These are phyloP conservation scores for Hypsizygus marmoreus DNA, from an alignment of 768 basidiomycete species.

Conservation along the genomic window DNA sequence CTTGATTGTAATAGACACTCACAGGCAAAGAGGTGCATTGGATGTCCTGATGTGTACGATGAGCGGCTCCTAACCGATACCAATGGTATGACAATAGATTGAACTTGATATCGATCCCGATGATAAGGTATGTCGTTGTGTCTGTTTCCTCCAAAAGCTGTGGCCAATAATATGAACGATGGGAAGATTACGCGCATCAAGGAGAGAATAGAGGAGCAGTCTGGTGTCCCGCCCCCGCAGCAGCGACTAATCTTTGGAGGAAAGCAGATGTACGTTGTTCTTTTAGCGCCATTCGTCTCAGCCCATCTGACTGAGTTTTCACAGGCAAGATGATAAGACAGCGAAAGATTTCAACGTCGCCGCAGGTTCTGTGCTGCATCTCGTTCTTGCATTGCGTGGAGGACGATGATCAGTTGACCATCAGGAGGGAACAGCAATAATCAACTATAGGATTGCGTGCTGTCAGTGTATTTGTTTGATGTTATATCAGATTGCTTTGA, in stretches of 20 bases:
- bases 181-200: slow-evolving; percentile 88
- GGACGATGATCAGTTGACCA: slow-evolving; percentile 60
- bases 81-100: slow-evolving; percentile 52
- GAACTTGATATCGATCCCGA: slow-evolving; percentile 94
- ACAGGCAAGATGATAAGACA: slow-evolving; percentile 89
- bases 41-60: not conserved
- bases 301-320: not conserved
- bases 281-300: not conserved
- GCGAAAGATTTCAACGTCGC: slow-evolving; percentile 81
- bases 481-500: no score
- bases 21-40: slow-evolving; percentile 90
- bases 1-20: slow-evolving; percentile 61
- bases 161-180: not conserved
- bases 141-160: not conserved
- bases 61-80: not conserved
- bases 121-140: slow-evolving; percentile 62
- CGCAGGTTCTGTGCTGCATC: slow-evolving; percentile 87
- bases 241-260: slow-evolving; percentile 93
- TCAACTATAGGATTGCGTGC: no score
- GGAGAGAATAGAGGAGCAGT: slow-evolving; percentile 98
- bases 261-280: slow-evolving; percentile 78
- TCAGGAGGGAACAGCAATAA: no score
- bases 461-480: no score
- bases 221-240: slow-evolving; percentile 94
- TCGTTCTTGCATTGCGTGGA: slow-evolving; percentile 94